These are phyloP conservation scores for Nemania bipapillata DNA, from an alignment of 2,329 filamentous ascomycete species.

Conservation along the genomic window DNA sequence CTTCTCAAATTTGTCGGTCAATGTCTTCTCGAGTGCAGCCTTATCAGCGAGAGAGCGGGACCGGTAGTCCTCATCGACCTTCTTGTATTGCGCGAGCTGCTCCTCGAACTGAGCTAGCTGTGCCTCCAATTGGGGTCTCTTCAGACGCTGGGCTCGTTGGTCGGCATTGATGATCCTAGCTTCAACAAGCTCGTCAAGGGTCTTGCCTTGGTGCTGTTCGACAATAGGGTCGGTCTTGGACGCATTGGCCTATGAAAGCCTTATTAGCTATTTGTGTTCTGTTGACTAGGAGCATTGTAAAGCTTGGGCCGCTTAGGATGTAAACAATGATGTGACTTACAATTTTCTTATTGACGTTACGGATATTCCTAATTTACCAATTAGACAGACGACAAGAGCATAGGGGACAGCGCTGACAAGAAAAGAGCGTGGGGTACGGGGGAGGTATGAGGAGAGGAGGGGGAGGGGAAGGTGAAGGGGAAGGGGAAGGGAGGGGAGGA, in stretches of 20 bases:
- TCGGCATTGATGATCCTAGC: conserved; percentile 81
- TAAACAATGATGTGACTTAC: conserved; percentile 63
- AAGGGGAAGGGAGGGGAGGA: too few relatives aligned
- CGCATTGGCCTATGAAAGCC: conserved; percentile 67
- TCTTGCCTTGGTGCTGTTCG: conserved; percentile 74
- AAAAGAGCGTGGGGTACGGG: neutral
- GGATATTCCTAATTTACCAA: conserved; percentile 74
- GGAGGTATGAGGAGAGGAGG: neutral
- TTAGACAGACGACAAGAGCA: conserved; percentile 33
- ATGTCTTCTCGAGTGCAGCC: conserved; percentile 68
- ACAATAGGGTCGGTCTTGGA: conserved; percentile 77
- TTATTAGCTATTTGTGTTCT: conserved; percentile 37
- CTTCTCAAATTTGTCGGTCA: conserved; percentile 64
- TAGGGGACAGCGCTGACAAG: neutral
- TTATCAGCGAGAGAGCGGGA: conserved; percentile 67
- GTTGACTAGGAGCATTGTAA: neutral
- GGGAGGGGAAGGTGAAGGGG: too few relatives aligned
- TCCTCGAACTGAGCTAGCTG: conserved; percentile 78
- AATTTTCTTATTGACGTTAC: conserved; percentile 93
- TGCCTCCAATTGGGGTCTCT: conserved; percentile 77
- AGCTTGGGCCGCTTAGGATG: neutral
- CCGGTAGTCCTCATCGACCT: conserved; percentile 78
- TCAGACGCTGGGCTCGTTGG: conserved; percentile 79
- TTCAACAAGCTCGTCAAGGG: conserved; percentile 77
- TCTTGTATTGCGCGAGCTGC: conserved; percentile 78